These are phyloP conservation scores for Clavispora santaluciae DNA, from an alignment of 805 yeast genomes.

Conservation along the genomic window DNA sequence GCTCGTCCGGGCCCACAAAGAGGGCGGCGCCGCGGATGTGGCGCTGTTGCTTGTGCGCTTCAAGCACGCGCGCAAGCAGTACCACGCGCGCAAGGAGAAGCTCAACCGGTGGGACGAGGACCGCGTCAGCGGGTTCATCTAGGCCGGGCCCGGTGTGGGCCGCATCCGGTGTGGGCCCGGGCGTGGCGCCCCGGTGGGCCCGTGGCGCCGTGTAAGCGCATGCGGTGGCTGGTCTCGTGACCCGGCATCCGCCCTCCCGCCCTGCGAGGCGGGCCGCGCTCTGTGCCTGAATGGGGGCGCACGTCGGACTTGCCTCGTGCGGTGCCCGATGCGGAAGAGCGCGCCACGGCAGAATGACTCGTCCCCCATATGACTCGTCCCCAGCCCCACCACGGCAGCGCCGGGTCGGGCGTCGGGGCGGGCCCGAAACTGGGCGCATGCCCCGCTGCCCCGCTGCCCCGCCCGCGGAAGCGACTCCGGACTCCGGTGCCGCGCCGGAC, in stretches of 20 bases:
- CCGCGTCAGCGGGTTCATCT: slow-evolving; percentile 38
- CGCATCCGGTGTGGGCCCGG: too few relatives aligned
- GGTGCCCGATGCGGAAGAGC: background rate
- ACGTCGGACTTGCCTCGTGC: background rate
- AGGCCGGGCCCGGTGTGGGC: background rate
- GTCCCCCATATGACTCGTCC: too few relatives aligned
- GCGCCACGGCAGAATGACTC: too few relatives aligned
- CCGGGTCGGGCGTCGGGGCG: too few relatives aligned
- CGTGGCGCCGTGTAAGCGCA: too few relatives aligned
- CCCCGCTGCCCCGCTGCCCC: too few relatives aligned
- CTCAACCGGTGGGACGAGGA: slow-evolving; percentile 41
- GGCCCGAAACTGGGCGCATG: too few relatives aligned
- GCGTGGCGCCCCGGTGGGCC: too few relatives aligned
- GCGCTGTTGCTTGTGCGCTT: slow-evolving; percentile 17
- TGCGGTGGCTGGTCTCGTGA: background rate
- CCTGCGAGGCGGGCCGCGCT: background rate
- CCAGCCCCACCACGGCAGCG: too few relatives aligned
- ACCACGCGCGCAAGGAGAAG: slow-evolving; percentile 35
- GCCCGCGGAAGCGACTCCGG: too few relatives aligned
- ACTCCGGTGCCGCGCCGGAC: too few relatives aligned
- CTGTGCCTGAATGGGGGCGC: background rate
- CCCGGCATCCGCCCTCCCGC: background rate
- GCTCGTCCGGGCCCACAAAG: slow-evolving; percentile 2
- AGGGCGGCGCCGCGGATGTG: slow-evolving; percentile 12
- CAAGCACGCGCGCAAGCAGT: slow-evolving; percentile 21